phyloP scores from a whole-genome alignment of 2,329 filamentous ascomycete genomes.

The Exophiala xenobiotica region DNA sequence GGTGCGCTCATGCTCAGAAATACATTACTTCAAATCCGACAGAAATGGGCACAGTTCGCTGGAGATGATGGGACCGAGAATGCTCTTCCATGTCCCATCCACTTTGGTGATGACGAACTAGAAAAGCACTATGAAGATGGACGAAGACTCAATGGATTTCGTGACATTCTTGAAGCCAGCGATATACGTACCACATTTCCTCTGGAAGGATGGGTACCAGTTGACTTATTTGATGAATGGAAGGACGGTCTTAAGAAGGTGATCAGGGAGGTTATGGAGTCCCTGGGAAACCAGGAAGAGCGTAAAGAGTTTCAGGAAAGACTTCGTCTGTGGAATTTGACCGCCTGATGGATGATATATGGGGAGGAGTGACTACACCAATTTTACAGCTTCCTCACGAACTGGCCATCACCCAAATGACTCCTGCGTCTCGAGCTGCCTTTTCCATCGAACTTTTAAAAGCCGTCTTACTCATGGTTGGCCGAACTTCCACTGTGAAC shows the following conservation, averaged over 20 bases:
- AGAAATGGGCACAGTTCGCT: constrained; percentile 5
- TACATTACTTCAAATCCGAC: constrained; percentile 12
- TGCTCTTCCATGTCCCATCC: too few species aligned
- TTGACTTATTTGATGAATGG: too few species aligned
- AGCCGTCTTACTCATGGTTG: too few species aligned
- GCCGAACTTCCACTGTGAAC: too few species aligned
- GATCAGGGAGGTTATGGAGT: neutral
- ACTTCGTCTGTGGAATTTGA: constrained; percentile 4
- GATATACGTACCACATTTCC: constrained; percentile 5
- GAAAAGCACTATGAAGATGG: constrained; percentile 3
- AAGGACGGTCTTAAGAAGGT: neutral
- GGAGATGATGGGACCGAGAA: neutral
- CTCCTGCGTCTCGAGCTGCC: too few species aligned
- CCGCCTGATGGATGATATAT: neutral
- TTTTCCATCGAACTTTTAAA: too few species aligned
- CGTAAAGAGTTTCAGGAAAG: constrained; percentile 5
- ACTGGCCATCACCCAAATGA: too few species aligned
- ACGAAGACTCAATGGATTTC: constrained; percentile 4
- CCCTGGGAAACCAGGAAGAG: neutral
- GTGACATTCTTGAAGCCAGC: constrained; percentile 5
- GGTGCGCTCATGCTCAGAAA: constrained; percentile 12
- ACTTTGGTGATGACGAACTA: constrained; percentile 1
- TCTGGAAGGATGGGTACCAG: constrained; percentile 1
- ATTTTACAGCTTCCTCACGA: too few species aligned
- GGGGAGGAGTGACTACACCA: too few species aligned